Percentiles rank a stretch among this genome's conserved stretches.
Evolutionary conservation across 2,329 filamentous ascomycete species (phyloP).

Genomic region (Trichoderma pleuroti): DNA sequence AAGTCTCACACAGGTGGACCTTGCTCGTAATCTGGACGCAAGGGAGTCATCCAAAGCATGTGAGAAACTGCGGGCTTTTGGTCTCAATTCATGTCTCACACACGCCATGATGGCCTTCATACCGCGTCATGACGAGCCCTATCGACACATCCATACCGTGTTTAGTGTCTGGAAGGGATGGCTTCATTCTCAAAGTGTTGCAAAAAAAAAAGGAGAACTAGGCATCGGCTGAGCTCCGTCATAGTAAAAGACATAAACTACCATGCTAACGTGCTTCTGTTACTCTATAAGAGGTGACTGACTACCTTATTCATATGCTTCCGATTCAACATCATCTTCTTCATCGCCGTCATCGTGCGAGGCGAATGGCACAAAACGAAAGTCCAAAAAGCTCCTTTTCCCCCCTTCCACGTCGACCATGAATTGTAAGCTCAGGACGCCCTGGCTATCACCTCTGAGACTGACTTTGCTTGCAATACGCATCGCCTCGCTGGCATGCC

Average conservation of each 20-base stretch:
- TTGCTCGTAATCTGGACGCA: not conserved
- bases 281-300: not conserved
- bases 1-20: slow-evolving; percentile 7
- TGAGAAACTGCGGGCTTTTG: slow-evolving; percentile 3
- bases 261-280: not conserved
- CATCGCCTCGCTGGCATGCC: slow-evolving; percentile 89
- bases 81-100: slow-evolving; percentile 16
- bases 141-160: not conserved
- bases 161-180: not conserved
- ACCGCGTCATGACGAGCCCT: not conserved
- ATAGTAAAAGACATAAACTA: not conserved
- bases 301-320: not conserved
- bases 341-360: slow-evolving; percentile 51
- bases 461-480: slow-evolving; percentile 87
- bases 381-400: slow-evolving; percentile 72
- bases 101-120: not conserved
- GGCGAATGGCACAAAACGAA: slow-evolving; percentile 72
- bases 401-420: slow-evolving; percentile 83
- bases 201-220: not conserved
- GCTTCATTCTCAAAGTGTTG: not conserved
- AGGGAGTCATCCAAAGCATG: slow-evolving; percentile 8
- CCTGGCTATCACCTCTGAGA: slow-evolving; percentile 80
- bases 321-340: slow-evolving; percentile 9
- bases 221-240: not conserved
- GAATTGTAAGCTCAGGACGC: slow-evolving; percentile 90